These are phyloP conservation scores for Amanita rubescens DNA, from an alignment of 768 basidiomycete species.

Conservation along the genomic window DNA sequence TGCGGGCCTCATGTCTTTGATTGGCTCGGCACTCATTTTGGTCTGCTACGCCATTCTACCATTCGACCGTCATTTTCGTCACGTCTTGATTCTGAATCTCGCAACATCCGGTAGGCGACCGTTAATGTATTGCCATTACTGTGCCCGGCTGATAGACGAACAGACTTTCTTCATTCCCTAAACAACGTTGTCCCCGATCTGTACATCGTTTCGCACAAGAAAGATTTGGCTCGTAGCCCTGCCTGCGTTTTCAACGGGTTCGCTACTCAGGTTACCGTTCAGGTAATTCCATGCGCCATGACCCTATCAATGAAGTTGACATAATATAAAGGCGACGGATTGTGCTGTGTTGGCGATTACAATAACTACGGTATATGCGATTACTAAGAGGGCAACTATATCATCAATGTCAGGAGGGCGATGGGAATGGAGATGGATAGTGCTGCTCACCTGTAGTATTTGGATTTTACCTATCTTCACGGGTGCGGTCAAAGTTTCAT, in stretches of 20 bases:
- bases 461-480: constrained; percentile 5
- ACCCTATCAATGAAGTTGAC: not conserved
- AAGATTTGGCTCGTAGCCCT: not conserved
- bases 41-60: constrained; percentile 9
- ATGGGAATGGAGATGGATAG: not conserved
- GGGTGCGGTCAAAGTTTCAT: not conserved
- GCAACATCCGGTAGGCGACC: not conserved
- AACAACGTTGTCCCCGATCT: constrained; percentile 6
- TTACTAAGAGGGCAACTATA: not conserved
- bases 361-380: not conserved
- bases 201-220: constrained; percentile 3
- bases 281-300: not conserved
- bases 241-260: constrained; percentile 10
- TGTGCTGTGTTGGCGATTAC: constrained; percentile 6
- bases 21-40: constrained; percentile 9
- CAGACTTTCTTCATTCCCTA: constrained; percentile 8
- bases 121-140: too few relatives aligned
- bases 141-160: not conserved
- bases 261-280: constrained; percentile 8
- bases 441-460: not conserved
- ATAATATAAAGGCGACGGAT: constrained; percentile 7
- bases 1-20: constrained; percentile 3
- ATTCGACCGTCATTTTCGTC: constrained; percentile 8
- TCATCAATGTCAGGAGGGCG: not conserved
- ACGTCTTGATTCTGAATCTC: constrained; percentile 9